Evolutionary conservation across 345 rosid species (phyloP).

Genomic region (Arabidopsis thaliana): DNA sequence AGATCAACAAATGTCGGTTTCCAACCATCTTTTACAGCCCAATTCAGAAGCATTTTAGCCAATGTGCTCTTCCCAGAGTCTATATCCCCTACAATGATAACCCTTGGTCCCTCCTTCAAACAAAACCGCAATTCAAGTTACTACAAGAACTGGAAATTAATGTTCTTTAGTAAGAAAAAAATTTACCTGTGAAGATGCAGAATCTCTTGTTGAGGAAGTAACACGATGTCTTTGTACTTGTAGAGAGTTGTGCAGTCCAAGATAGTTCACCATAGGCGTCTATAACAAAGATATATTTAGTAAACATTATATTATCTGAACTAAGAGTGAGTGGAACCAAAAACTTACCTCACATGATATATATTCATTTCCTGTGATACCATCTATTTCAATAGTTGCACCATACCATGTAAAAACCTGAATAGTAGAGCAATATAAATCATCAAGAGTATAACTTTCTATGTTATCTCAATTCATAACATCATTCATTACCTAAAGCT

Average conservation of each 20-base stretch:
- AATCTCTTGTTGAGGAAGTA: conserved; percentile 23
- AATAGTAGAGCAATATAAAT: background rate
- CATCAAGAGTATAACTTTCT: background rate
- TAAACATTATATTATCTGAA: background rate
- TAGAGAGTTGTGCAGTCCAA: conserved; percentile 63
- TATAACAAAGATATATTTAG: conserved; percentile 31
- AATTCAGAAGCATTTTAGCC: conserved; percentile 83
- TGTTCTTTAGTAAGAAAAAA: background rate
- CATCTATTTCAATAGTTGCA: conserved; percentile 78
- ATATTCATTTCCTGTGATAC: conserved; percentile 61
- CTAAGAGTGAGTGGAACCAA: background rate
- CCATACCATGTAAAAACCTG: conserved; percentile 87
- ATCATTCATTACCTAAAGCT: background rate
- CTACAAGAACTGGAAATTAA: background rate
- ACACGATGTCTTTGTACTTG: conserved; percentile 61
- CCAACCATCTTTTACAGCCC: conserved; percentile 91
- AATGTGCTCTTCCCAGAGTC: conserved; percentile 84
- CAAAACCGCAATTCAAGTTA: background rate
- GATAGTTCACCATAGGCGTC: conserved; percentile 89
- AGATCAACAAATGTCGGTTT: conserved; percentile 81
- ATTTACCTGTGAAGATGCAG: conserved; percentile 56
- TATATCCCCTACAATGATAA: conserved; percentile 68
- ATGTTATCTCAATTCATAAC: background rate
- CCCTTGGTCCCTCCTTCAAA: conserved; percentile 73
- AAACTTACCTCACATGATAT: conserved; percentile 66